These are phyloP conservation scores for Hypoxylon trugodes DNA, from an alignment of 495 filamentous ascomycete genomes.

Conservation along the genomic window DNA sequence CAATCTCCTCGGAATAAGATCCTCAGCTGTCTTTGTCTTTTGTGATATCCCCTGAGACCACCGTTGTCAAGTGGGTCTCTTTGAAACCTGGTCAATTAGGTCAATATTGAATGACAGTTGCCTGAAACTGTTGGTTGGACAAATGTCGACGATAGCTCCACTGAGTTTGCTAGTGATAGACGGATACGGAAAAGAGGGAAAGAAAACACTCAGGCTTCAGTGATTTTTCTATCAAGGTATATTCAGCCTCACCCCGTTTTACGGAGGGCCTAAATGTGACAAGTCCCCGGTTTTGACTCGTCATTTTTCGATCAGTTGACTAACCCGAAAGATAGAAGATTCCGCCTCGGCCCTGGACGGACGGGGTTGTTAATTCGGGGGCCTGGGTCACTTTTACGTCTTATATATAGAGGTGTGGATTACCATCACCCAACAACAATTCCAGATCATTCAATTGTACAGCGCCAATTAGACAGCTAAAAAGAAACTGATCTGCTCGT, in stretches of 20 bases:
- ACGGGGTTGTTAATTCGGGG: slow-evolving; percentile 7
- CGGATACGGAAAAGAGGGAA: neutral
- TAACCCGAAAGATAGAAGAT: slow-evolving; percentile 10
- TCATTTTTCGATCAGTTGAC: slow-evolving; percentile 30
- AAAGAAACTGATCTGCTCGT: neutral
- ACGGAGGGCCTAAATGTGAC: slow-evolving; percentile 52
- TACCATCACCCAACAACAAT: slow-evolving; percentile 7
- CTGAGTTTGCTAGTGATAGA: neutral
- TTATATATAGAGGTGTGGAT: slow-evolving; percentile 5
- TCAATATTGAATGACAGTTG: slow-evolving; percentile 9
- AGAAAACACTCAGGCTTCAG: slow-evolving; percentile 40
- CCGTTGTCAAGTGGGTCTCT: slow-evolving; percentile 1
- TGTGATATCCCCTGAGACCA: neutral
- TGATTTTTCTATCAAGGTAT: slow-evolving; percentile 45
- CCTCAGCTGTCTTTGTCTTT: slow-evolving; percentile 28
- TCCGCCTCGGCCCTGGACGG: slow-evolving; percentile 2
- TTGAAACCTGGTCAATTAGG: neutral
- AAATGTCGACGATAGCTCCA: neutral
- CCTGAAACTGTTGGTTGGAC: slow-evolving; percentile 9
- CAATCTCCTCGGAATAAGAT: neutral
- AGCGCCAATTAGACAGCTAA: neutral
- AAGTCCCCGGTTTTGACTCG: slow-evolving; percentile 24
- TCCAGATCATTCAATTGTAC: neutral
- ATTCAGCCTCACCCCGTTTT: slow-evolving; percentile 56
- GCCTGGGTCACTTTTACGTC: slow-evolving; percentile 1